Evolutionary conservation across 2,329 filamentous ascomycete species (phyloP).

Genomic region (Sporothrix brasiliensis): DNA sequence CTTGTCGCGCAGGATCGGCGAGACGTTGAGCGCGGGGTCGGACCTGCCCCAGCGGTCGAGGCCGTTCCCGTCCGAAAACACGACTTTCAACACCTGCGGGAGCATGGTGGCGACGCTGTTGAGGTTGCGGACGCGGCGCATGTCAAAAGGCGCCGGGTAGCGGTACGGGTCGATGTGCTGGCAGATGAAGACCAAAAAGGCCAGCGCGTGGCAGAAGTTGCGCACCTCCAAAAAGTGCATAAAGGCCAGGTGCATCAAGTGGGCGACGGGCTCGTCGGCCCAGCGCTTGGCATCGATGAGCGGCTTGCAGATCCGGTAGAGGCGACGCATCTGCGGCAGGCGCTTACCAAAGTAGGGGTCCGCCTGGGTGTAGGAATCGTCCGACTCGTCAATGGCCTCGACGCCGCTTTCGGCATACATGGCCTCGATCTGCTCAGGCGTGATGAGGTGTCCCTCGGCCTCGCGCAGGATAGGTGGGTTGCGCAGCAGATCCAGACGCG

Average conservation of each 20-base stretch:
- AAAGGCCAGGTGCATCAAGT: conserved; percentile 50
- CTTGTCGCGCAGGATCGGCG: background rate
- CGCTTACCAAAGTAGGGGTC: conserved; percentile 17
- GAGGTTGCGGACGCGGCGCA: conserved; percentile 54
- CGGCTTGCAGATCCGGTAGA: conserved; percentile 47
- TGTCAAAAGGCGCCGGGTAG: conserved; percentile 54
- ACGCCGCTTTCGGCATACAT: conserved; percentile 42
- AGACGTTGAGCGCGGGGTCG: background rate
- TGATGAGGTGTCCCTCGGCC: conserved; percentile 37
- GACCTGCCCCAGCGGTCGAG: background rate
- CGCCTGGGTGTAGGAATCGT: conserved; percentile 27
- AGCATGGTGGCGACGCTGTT: conserved; percentile 52
- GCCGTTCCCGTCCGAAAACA: background rate
- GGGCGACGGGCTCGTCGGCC: conserved; percentile 55
- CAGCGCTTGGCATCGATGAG: conserved; percentile 48
- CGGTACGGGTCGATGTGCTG: conserved; percentile 55
- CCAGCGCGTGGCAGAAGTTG: conserved; percentile 51
- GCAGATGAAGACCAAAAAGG: conserved; percentile 53
- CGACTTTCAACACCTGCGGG: conserved; percentile 37
- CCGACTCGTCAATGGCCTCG: conserved; percentile 35
- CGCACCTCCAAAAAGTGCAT: conserved; percentile 50
- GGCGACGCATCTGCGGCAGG: conserved; percentile 41
- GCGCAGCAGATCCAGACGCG: conserved; percentile 44
- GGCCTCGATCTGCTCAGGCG: conserved; percentile 39
- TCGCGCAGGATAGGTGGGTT: conserved; percentile 42